Percentiles rank a stretch among this genome's conserved stretches.
Evolutionary conservation across 2,329 filamentous ascomycete species (phyloP).

Genomic region (Fusarium scirpi): DNA sequence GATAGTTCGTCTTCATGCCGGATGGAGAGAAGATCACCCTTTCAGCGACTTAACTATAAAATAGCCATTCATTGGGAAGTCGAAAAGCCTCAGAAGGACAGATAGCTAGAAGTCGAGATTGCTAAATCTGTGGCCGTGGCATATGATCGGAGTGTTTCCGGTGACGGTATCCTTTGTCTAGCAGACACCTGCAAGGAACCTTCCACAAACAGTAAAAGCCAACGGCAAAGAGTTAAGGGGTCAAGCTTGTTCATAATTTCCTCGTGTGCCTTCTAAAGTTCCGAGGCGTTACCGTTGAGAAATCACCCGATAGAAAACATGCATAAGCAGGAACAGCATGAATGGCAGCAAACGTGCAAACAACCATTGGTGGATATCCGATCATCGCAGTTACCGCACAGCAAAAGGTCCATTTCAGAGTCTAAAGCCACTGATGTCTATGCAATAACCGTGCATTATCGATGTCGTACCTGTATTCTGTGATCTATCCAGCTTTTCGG

Average conservation of each 20-base stretch:
- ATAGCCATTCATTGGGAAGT: accelerated
- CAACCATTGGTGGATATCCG: not conserved
- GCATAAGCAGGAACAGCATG: not conserved
- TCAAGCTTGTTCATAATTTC: not conserved
- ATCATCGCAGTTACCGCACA: not conserved
- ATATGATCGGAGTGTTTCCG: slow-evolving; percentile 1
- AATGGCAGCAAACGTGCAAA: not conserved
- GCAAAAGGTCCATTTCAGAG: not conserved
- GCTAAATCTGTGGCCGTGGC: not conserved
- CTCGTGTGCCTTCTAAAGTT: not conserved
- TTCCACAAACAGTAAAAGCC: not conserved
- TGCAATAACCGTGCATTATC: not conserved
- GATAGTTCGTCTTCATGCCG: not conserved
- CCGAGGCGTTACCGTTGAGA: not conserved
- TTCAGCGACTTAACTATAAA: not conserved
- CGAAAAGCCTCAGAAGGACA: no score
- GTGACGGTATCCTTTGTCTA: not conserved
- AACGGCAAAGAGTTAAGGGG: not conserved
- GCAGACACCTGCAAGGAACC: not conserved
- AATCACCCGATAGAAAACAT: not conserved
- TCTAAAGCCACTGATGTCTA: slow-evolving; percentile 23
- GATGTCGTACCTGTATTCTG: not conserved
- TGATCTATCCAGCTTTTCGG: not conserved
- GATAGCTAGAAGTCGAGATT: accelerated
- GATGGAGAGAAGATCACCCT: not conserved